phyloP scores from a whole-genome alignment of 345 rosid species.

The Arabis hirsuta region DNA sequence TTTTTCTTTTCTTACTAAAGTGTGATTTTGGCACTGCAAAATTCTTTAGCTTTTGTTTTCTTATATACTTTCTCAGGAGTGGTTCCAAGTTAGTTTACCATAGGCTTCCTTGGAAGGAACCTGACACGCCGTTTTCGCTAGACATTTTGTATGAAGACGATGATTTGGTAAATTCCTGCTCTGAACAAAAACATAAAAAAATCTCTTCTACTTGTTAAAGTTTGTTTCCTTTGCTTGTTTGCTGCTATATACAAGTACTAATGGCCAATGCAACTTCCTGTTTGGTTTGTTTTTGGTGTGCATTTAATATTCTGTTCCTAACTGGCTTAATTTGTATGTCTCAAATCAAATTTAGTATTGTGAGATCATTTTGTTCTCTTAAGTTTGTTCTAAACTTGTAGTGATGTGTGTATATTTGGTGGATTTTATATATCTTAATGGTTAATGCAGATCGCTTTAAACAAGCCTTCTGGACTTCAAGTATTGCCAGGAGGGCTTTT shows the following conservation, averaged over 20 bases:
- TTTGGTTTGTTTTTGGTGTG: neutral
- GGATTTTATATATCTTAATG: constrained; percentile 24
- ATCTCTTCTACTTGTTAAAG: neutral
- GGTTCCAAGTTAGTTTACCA: constrained; percentile 69
- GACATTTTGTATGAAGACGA: constrained; percentile 72
- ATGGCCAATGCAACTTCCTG: constrained; percentile 1
- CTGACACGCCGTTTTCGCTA: constrained; percentile 61
- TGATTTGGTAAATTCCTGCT: constrained; percentile 56
- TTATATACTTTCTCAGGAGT: constrained; percentile 44
- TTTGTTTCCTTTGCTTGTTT: neutral
- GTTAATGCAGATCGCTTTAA: constrained; percentile 69
- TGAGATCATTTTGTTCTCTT: neutral
- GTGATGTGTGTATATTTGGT: constrained; percentile 23
- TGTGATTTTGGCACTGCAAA: neutral
- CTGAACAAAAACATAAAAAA: constrained; percentile 1
- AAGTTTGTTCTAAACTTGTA: neutral
- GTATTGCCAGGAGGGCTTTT: constrained; percentile 94
- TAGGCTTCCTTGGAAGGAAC: constrained; percentile 95
- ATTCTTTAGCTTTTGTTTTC: constrained; percentile 3
- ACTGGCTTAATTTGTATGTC: neutral
- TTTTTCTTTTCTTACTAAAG: neutral
- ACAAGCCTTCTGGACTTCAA: constrained; percentile 93
- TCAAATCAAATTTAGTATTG: neutral
- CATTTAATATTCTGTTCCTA: too few species aligned
- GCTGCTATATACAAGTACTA: constrained; percentile 10